A percentile compares a stretch with the other conserved stretches of the same genome.
phyloP scores from a whole-genome alignment of 148 eudicot species.

The Nyssa sinensis region DNA sequence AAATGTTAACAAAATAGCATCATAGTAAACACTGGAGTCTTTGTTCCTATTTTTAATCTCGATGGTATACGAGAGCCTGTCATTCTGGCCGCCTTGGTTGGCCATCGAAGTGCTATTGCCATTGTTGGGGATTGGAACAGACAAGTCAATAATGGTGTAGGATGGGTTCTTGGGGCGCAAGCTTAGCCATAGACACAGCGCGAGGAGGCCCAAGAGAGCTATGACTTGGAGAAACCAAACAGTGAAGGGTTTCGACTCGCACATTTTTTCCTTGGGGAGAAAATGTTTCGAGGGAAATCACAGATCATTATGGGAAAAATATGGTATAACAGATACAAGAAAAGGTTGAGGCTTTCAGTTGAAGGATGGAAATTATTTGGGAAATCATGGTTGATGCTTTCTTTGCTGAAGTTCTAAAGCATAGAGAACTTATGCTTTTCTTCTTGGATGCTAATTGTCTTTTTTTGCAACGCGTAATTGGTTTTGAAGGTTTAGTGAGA shows the following conservation, averaged over 20 bases:
- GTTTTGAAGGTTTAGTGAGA: not conserved
- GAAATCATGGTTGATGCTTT: not conserved
- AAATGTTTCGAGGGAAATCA: not conserved
- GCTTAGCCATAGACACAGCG: slow-evolving; percentile 11
- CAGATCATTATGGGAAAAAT: not conserved
- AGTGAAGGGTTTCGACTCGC: not conserved
- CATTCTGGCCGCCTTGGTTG: not conserved
- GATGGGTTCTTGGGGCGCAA: slow-evolving; percentile 14
- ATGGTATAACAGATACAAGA: not conserved
- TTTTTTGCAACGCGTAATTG: not conserved
- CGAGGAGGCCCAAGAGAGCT: slow-evolving; percentile 12
- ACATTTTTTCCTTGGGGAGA: not conserved
- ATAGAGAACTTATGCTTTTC: slow-evolving; percentile 6
- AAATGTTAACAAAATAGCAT: slow-evolving; percentile 3
- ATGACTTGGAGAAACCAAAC: slow-evolving; percentile 19
- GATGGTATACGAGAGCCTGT: not conserved
- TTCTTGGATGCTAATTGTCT: not conserved
- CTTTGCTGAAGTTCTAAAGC: not conserved
- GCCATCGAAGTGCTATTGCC: not conserved
- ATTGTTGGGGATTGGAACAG: not conserved
- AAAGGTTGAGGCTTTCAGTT: not conserved
- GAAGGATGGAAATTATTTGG: not conserved
- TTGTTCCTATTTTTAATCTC: slow-evolving; percentile 19
- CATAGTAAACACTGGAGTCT: slow-evolving; percentile 11
- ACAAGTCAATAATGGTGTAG: slow-evolving; percentile 3